Percentiles rank a stretch among this genome's conserved stretches.
Evolutionary conservation across 116 monocot genomes (phyloP).

Genomic region (Zostera marina): DNA sequence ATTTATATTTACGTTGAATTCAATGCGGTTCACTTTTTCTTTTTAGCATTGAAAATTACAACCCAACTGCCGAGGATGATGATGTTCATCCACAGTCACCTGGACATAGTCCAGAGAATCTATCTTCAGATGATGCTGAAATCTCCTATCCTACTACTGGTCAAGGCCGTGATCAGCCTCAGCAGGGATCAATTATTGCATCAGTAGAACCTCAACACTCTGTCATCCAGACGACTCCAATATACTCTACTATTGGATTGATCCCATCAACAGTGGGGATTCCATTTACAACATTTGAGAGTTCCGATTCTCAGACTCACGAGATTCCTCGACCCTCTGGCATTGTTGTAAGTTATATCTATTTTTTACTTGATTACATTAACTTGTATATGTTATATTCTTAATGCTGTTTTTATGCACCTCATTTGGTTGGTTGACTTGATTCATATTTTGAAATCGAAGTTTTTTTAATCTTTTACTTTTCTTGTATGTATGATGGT

Average conservation of each 20-base stretch:
- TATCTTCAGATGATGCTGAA: constrained; percentile 16
- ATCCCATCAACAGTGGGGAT: constrained; percentile 32
- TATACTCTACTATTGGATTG: constrained; percentile 17
- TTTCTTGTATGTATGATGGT: too few species aligned
- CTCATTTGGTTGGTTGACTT: too few species aligned
- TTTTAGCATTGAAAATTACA: constrained; percentile 27
- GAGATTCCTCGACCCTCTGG: constrained; percentile 26
- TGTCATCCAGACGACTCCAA: constrained; percentile 32
- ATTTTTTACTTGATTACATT: background rate
- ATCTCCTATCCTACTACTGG: constrained; percentile 8
- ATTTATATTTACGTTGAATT: constrained; percentile 1
- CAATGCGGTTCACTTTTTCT: constrained; percentile 1
- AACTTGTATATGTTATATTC: too few species aligned
- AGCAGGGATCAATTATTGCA: constrained; percentile 12
- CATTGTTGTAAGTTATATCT: constrained; percentile 39
- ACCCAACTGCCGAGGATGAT: constrained; percentile 23
- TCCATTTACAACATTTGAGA: constrained; percentile 40
- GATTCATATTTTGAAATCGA: too few species aligned
- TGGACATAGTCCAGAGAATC: constrained; percentile 21
- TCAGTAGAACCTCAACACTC: constrained; percentile 18
- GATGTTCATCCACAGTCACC: constrained; percentile 9
- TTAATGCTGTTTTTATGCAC: too few species aligned
- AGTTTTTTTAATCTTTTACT: too few species aligned
- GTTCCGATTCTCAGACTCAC: constrained; percentile 36
- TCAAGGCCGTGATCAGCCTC: constrained; percentile 26